Evolutionary conservation across 768 basidiomycete genomes (phyloP), one percentile per base, ranked within the genome.

Genomic region (Rhizopogon salebrosus): DNA sequence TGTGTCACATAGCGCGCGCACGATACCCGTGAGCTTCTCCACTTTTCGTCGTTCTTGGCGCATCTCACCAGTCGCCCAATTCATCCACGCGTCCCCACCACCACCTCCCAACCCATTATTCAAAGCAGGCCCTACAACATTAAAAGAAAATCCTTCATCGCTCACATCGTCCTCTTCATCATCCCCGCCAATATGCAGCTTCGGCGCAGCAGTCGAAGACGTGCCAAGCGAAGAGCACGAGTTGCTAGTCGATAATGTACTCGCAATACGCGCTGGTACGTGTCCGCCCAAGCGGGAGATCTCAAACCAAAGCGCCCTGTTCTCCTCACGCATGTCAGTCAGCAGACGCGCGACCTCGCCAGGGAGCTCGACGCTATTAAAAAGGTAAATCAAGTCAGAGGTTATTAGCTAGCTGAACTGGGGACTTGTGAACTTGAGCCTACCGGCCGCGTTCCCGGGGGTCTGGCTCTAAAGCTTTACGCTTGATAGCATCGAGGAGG

Each of bases 401-500:
- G n/a, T n/a, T n/a, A n/a, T n/a, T n/a, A n/a, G n/a, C n/a, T n/a
- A n/a, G n/a, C n/a, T n/a, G n/a, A n/a, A n/a, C n/a, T n/a, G n/a
- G n/a, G n/a, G n/a, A n/a, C n/a, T n/a, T n/a, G n/a, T n/a, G n/a
- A n/a, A n/a, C n/a, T n/a, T n/a, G n/a, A n/a, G n/a, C 62, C 55
- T 40, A 67, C 66, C 66, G 66, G 8, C 55, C 62, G 40, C 57
- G 61, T 46, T 68, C 67, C 10, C 77, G 79, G 4, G 85, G 85
- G 70, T 90, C 89, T 0, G 87, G 87, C 60, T 92, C 89, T 14
- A 91, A 71, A 0, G 89, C 87, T 70, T 92, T 92, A 53, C 91
- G 82, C 68, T 89, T 91, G 64, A 93, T 93, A 61, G 87, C 87
- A 61, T 92, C 89, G 10, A 92, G 75, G 39, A 92, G 74, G 65